A percentile compares a stretch with the other conserved stretches of the same genome.
Conservation (phyloP, 805 yeast species). For the Candida fluviatilis region DNA sequence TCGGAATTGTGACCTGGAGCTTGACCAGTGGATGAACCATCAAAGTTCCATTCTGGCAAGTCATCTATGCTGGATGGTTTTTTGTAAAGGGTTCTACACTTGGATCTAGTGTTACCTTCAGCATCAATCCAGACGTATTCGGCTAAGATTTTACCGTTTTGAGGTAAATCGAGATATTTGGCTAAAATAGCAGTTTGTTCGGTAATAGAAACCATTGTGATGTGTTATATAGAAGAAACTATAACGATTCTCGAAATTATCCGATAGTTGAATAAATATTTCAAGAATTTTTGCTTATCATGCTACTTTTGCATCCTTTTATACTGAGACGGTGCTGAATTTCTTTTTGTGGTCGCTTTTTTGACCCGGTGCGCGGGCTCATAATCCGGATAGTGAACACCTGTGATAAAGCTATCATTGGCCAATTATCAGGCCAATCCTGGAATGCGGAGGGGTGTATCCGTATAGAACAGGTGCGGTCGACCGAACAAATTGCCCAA, state of each 20-base stretch:
- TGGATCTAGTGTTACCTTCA: constrained; percentile 85
- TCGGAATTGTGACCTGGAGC: constrained; percentile 98
- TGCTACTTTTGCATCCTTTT: too few species aligned
- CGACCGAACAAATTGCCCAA: neutral
- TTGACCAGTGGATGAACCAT: constrained; percentile 97
- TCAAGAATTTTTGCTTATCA: too few species aligned
- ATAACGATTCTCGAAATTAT: too few species aligned
- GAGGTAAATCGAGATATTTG: constrained; percentile 81
- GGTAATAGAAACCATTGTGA: constrained; percentile 36
- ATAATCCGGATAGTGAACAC: neutral
- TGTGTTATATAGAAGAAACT: neutral
- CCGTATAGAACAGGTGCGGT: neutral
- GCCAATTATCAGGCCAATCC: neutral
- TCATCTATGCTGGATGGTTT: constrained; percentile 72
- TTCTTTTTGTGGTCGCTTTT: too few species aligned
- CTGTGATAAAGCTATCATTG: neutral
- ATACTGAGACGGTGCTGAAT: too few species aligned
- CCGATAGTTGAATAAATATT: too few species aligned
- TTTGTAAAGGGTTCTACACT: constrained; percentile 80
- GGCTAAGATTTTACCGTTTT: constrained; percentile 83
- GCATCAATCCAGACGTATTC: constrained; percentile 99
- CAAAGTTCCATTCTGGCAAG: constrained; percentile 98
- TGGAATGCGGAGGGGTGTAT: neutral
- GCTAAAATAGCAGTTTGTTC: constrained; percentile 77
- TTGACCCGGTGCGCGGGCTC: neutral